These are phyloP conservation scores for Pyricularia grisea DNA, from an alignment of 2,329 filamentous ascomycete genomes.

Conservation along the genomic window DNA sequence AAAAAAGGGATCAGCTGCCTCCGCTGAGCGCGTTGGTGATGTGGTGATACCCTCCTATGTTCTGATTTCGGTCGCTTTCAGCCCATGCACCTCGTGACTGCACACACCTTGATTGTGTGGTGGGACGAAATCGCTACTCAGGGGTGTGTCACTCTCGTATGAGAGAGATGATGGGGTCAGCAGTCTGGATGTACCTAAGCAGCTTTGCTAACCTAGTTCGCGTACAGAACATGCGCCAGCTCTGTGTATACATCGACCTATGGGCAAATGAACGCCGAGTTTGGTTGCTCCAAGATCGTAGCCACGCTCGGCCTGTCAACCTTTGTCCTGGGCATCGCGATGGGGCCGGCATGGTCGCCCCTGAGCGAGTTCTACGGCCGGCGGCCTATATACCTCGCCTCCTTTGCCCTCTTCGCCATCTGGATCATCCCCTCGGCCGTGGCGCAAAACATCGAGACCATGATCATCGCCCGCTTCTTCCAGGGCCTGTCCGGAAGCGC, in stretches of 20 bases:
- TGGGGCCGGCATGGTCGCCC: constrained; percentile 56
- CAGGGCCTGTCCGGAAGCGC: constrained; percentile 62
- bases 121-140: background rate
- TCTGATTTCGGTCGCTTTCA: background rate
- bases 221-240: constrained; percentile 41
- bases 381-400: constrained; percentile 67
- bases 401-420: constrained; percentile 66
- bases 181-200: background rate
- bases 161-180: background rate
- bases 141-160: background rate
- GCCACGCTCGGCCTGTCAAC: constrained; percentile 73
- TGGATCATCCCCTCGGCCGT: constrained; percentile 77
- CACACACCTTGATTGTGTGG: background rate
- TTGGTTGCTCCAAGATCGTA: constrained; percentile 59
- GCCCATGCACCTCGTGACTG: background rate
- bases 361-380: constrained; percentile 74
- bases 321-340: constrained; percentile 67
- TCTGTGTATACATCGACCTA: constrained; percentile 89
- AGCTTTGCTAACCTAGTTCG: background rate
- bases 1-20: background rate
- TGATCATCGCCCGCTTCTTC: constrained; percentile 71
- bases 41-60: background rate
- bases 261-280: constrained; percentile 63
- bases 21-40: background rate
- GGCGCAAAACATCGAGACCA: constrained; percentile 70